A percentile compares a stretch with the other conserved stretches of the same genome.
Evolutionary conservation across 805 yeast species (phyloP).

Genomic region (Spathaspora girioi): DNA sequence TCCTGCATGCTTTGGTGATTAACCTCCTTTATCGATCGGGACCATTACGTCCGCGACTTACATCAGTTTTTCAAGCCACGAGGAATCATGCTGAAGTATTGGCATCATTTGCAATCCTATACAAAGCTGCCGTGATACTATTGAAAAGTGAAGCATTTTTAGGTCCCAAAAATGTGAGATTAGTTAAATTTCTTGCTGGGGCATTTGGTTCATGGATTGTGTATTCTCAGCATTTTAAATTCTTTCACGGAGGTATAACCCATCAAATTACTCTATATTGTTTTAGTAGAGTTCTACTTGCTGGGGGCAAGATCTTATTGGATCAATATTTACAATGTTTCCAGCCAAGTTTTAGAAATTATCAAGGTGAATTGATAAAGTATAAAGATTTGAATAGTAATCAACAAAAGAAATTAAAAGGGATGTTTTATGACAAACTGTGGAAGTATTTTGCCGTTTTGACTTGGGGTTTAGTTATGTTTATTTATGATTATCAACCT

Average conservation of each 20-base stretch:
- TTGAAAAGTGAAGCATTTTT: constrained; percentile 29
- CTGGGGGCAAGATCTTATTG: constrained; percentile 50
- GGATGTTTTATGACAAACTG: constrained; percentile 24
- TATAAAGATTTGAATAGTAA: constrained; percentile 22
- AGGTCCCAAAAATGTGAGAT: constrained; percentile 24
- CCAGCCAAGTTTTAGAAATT: constrained; percentile 27
- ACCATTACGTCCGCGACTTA: constrained; percentile 41
- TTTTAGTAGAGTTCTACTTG: constrained; percentile 63
- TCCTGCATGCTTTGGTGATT: constrained; percentile 63
- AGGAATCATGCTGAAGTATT: constrained; percentile 52
- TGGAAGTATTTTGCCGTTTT: constrained; percentile 64
- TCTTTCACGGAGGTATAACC: constrained; percentile 49
- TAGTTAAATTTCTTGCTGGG: constrained; percentile 37
- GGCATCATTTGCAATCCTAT: constrained; percentile 53
- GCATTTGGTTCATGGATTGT: constrained; percentile 41
- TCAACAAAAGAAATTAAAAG: constrained; percentile 32
- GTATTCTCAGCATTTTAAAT: constrained; percentile 41
- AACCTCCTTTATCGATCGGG: constrained; percentile 54
- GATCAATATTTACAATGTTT: constrained; percentile 33
- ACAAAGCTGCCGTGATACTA: constrained; percentile 37
- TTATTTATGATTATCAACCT: constrained; percentile 61
- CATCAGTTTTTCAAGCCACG: constrained; percentile 49
- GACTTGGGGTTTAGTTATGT: constrained; percentile 75
- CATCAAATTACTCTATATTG: constrained; percentile 75
- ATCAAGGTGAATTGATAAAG: constrained; percentile 8